Base-by-base conservation (phyloP, 1,284 basidiomycete species). In the Moesziomyces parantarcticus region DNA sequence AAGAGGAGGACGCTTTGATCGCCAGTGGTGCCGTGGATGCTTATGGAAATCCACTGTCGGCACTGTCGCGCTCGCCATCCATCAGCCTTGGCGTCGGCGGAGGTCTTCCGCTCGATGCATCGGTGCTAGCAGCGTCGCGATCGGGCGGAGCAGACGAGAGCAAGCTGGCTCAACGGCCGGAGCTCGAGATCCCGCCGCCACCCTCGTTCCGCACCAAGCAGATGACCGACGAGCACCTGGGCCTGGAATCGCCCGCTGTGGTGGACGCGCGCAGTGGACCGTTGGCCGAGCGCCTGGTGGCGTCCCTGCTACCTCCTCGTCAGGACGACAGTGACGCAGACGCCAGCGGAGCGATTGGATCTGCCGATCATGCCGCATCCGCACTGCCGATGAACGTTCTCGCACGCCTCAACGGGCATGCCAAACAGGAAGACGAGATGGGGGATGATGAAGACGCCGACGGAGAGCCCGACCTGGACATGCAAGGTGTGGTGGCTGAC, bases 1-100 rank as follows among this genome's bases (percentile, higher is more conserved):
- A 94, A 68, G 93, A 96, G 71, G 91, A 94, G 81, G 95, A 97
- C 83, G 87, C 87, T 7, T 40, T 71, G 53, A 11, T 68, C 1
- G 87, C 87, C 3, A 76, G 54, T 41, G 67, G 67, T 8, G 50
- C 67, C 7, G 54, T 70, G 14, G 72, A 75, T 45, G 58, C 52
- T 20, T 75, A 60, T 22, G 67, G 67, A 14, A 66, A 58, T n/a
- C 57, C 72, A 5, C 40, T 71, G 18, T n/a, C 61, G 7, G 49
- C 47, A 29, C 40, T 50, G 7, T 62, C 58, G 25, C 58, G 69
- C 34, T 60, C 59, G 32, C 60, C 68, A 0, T 65, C 75, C 26
- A 50, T 65, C 56, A 67, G 62, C 42, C 39, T 72, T 2, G 63
- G 69, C 40, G 53, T 26, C 25, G 59, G 67, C 32, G 54, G 49